phyloP scores from a whole-genome alignment of 148 eudicot genomes.

The Heliamphora exappendiculata region DNA sequence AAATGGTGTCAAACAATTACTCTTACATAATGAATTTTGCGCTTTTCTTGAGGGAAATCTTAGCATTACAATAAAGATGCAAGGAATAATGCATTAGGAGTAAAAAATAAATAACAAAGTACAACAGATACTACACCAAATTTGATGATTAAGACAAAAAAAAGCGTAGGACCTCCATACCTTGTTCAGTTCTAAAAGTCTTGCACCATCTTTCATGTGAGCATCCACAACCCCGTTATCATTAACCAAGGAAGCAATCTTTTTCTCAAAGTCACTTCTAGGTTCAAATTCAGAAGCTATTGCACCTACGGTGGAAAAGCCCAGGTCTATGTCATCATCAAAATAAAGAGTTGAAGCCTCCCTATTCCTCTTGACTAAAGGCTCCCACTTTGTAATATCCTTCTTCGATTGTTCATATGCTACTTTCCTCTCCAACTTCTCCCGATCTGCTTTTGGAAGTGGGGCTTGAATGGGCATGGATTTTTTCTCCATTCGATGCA shows the following conservation, averaged over 20 bases:
- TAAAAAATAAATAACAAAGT: neutral
- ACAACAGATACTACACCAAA: neutral
- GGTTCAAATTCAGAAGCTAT: constrained; percentile 95
- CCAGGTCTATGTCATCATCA: constrained; percentile 46
- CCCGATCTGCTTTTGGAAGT: constrained; percentile 60
- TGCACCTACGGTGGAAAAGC: constrained; percentile 78
- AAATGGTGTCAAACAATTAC: neutral
- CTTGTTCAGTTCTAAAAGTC: constrained; percentile 87
- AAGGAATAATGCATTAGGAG: neutral
- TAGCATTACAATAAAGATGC: neutral
- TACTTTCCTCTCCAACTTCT: constrained; percentile 58
- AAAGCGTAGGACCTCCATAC: constrained; percentile 28
- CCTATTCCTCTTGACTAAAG: constrained; percentile 65
- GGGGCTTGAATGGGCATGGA: constrained; percentile 53
- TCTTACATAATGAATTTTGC: neutral
- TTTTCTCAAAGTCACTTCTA: constrained; percentile 73
- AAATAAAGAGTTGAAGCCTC: constrained; percentile 75
- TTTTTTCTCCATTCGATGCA: constrained; percentile 45
- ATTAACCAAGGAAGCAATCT: constrained; percentile 60
- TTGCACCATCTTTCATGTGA: constrained; percentile 76
- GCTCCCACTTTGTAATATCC: constrained; percentile 69
- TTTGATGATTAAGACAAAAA: neutral
- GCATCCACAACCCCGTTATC: constrained; percentile 67
- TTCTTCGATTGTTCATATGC: constrained; percentile 56
- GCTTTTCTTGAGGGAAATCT: neutral